Base-by-base conservation (phyloP, 495 filamentous ascomycete genomes). In the Penicillium argentinense region DNA sequence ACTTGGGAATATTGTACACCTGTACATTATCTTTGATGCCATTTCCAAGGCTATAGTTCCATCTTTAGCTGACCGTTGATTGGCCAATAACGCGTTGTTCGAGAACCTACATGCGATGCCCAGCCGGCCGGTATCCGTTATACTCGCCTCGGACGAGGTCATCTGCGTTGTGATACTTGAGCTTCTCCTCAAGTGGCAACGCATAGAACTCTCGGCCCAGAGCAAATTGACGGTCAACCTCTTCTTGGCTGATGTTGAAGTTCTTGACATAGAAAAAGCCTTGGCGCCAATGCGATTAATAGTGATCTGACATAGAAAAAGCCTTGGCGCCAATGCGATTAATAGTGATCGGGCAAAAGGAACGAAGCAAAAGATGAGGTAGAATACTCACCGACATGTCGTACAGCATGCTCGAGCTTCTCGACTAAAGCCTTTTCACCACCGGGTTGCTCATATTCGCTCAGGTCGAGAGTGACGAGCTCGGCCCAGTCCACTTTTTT, bases 221-320 rank as follows among this genome's bases (percentile, higher is more conserved):
- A 30, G 77, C 75, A 44, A 80, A 84, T 47, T 84, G 80, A 19
- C 67, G 68, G 39, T 76, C 68, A 7, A 84, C 66, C 51, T 80
- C 71, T 39, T 81, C 79, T 44, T 82, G 71, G 24, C 63, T 64
- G 32, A 83, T 72, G 26, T 77, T 78, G 48, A 78, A 76, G 55
- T 75, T 73, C 30, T 67, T 73, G 5, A 82, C 74, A 49, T 80
- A 79, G 62, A 81, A 81, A 58, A 81, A 81, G 9, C 67, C 64
- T 70, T 9, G 11, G 25, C 25, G 25, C 25, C 25, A 13, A 28
- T 18, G 0, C 5, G 22, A 12, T 11, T 1, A 5, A 7, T 9
- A 16, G 14, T 56, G 42, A 37, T 24, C 21, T 7, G 13, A 23
- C 5, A 26, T 26, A 5, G 25, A 26, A 81, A 58, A 81, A 81